phyloP scores from a whole-genome alignment of 2,329 filamentous ascomycete species.

The Knoxdaviesia proteae region DNA sequence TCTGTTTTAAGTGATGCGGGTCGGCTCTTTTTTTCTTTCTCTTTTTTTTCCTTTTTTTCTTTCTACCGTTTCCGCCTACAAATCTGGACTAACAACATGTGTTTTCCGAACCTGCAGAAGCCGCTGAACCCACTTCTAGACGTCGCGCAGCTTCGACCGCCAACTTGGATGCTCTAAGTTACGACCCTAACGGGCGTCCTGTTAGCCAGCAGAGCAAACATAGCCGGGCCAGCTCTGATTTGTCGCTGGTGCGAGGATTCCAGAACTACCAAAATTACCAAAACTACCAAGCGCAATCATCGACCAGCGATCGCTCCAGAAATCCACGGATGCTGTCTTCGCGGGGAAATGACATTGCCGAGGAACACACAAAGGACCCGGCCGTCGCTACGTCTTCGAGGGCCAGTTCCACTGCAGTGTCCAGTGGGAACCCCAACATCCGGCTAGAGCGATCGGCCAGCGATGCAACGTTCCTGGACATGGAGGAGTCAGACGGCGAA shows the following conservation, averaged over 20 bases:
- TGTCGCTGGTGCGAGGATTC: conserved; percentile 36
- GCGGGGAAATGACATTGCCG: too few species aligned
- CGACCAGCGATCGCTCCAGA: too few species aligned
- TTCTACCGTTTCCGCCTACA: not conserved
- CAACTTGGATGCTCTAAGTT: conserved; percentile 31
- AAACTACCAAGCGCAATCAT: too few species aligned
- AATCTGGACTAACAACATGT: not conserved
- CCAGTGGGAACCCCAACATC: conserved; percentile 22
- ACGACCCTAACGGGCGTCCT: conserved; percentile 24
- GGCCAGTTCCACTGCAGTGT: conserved; percentile 9
- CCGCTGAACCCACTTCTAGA: conserved; percentile 15
- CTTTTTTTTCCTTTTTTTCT: conserved; percentile 3
- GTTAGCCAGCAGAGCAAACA: conserved; percentile 43
- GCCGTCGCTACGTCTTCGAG: conserved; percentile 9
- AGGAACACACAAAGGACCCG: not conserved
- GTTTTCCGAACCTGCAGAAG: conserved; percentile 1
- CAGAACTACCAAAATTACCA: too few species aligned
- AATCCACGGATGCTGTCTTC: too few species aligned
- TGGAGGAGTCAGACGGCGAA: conserved; percentile 51
- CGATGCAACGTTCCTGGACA: conserved; percentile 38
- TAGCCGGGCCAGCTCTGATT: conserved; percentile 51
- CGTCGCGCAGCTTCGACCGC: conserved; percentile 40
- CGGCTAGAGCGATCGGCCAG: conserved; percentile 23
- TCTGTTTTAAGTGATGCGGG: too few species aligned
- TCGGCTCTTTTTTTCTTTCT: conserved; percentile 3